These are phyloP conservation scores for Cornus kousa DNA, from an alignment of 148 eudicot genomes.

Conservation along the genomic window DNA sequence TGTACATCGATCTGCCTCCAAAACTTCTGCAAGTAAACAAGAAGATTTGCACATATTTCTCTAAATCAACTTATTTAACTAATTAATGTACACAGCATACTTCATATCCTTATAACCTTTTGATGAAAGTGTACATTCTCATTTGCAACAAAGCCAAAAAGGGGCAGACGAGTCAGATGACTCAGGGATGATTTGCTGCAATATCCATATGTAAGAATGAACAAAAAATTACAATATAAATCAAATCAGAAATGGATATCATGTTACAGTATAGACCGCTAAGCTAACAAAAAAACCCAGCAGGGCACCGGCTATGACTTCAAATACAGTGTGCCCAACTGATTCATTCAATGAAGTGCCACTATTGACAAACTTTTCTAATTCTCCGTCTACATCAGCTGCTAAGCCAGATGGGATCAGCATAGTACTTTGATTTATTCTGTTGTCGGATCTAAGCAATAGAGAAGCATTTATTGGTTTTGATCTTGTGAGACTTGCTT, in stretches of 20 bases:
- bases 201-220: not conserved
- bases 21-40: too few relatives aligned
- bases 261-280: slow-evolving; percentile 36
- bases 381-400: slow-evolving; percentile 19
- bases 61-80: too few relatives aligned
- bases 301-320: slow-evolving; percentile 84
- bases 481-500: slow-evolving; percentile 10
- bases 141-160: too few relatives aligned
- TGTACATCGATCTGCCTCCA: too few relatives aligned
- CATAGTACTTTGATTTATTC: slow-evolving; percentile 4
- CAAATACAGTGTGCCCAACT: slow-evolving; percentile 75
- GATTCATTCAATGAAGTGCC: slow-evolving; percentile 55
- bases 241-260: not conserved
- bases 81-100: too few relatives aligned
- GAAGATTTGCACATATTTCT: too few relatives aligned
- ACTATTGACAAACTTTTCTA: slow-evolving; percentile 11
- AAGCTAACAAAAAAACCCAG: slow-evolving; percentile 68
- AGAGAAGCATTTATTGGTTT: slow-evolving; percentile 19
- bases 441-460: slow-evolving; percentile 27
- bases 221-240: not conserved
- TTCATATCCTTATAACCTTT: too few relatives aligned
- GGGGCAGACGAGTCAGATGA: too few relatives aligned
- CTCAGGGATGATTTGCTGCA: not conserved
- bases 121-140: too few relatives aligned
- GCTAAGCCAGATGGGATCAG: slow-evolving; percentile 5